Percentiles rank a stretch among this genome's conserved stretches.
Evolutionary conservation across 1,284 basidiomycete species (phyloP).

Genomic region (Ceratobasidium sp.): DNA sequence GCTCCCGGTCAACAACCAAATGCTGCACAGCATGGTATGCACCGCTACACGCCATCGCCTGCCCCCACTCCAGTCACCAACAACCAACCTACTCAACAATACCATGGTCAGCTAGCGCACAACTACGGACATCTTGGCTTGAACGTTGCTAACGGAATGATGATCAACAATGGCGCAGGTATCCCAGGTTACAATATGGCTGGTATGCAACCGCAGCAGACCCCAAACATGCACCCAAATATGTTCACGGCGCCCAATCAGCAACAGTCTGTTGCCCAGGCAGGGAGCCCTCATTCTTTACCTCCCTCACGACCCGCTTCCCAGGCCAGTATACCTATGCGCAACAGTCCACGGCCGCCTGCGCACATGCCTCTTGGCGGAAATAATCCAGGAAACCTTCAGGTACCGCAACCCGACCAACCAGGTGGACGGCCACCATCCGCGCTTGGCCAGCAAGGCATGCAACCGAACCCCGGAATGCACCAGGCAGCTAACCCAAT

Average conservation of each 20-base stretch:
- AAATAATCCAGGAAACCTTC: background rate
- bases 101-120: constrained; percentile 31
- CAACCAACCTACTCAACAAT: constrained; percentile 15
- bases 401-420: constrained; percentile 13
- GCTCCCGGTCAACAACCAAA: constrained; percentile 14
- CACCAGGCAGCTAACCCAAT: constrained; percentile 9
- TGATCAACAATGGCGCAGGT: constrained; percentile 35
- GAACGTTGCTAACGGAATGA: constrained; percentile 36
- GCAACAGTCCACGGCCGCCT: constrained; percentile 20
- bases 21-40: background rate
- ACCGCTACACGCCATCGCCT: constrained; percentile 21
- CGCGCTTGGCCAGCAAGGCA: constrained; percentile 15
- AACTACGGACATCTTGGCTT: constrained; percentile 30
- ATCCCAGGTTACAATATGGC: constrained; percentile 4
- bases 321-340: constrained; percentile 11
- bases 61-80: constrained; percentile 6
- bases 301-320: constrained; percentile 24
- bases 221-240: constrained; percentile 20
- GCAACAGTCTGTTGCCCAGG: constrained; percentile 14
- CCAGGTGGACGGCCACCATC: constrained; percentile 4
- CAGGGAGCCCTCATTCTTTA: constrained; percentile 26
- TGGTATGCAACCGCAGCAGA: constrained; percentile 23
- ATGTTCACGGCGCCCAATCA: constrained; percentile 21
- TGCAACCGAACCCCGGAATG: constrained; percentile 3
- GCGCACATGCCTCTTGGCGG: constrained; percentile 10